phyloP scores from a whole-genome alignment of 306 rosid species.

The Cucurbita ficifolia region DNA sequence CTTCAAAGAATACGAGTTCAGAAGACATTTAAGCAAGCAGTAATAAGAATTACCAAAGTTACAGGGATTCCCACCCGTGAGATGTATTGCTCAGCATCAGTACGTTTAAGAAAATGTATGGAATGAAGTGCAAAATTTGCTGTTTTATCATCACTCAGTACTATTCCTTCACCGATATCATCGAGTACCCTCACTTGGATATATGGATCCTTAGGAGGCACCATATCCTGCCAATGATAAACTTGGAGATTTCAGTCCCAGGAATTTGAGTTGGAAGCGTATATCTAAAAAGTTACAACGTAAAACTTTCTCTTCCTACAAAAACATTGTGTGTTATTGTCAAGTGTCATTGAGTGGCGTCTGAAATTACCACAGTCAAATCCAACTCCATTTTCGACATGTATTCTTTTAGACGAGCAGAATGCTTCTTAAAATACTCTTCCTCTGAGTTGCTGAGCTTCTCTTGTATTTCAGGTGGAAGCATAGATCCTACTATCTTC shows the following conservation, averaged over 20 bases:
- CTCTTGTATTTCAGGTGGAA: slow-evolving; percentile 64
- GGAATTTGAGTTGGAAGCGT: background rate
- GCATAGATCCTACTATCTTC: slow-evolving; percentile 53
- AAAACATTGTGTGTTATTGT: background rate
- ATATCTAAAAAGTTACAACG: background rate
- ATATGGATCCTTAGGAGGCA: slow-evolving; percentile 93
- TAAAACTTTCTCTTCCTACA: background rate
- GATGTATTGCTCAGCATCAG: slow-evolving; percentile 75
- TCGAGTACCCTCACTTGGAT: slow-evolving; percentile 84
- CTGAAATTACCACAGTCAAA: slow-evolving; percentile 65
- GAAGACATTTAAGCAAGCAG: background rate
- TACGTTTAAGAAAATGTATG: slow-evolving; percentile 87
- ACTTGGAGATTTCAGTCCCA: background rate
- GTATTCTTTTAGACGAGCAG: slow-evolving; percentile 43
- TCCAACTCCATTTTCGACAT: slow-evolving; percentile 50
- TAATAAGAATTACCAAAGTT: background rate
- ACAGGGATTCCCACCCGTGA: slow-evolving; percentile 32
- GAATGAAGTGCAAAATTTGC: slow-evolving; percentile 71
- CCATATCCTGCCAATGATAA: slow-evolving; percentile 62
- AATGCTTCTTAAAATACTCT: slow-evolving; percentile 65
- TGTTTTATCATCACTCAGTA: slow-evolving; percentile 64
- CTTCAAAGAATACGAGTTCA: slow-evolving; percentile 4
- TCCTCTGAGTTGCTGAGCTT: slow-evolving; percentile 57
- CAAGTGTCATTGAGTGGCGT: background rate
- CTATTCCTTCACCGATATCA: slow-evolving; percentile 62